Conservation (phyloP, 345 rosid species). For the Nephelium lappaceum region DNA sequence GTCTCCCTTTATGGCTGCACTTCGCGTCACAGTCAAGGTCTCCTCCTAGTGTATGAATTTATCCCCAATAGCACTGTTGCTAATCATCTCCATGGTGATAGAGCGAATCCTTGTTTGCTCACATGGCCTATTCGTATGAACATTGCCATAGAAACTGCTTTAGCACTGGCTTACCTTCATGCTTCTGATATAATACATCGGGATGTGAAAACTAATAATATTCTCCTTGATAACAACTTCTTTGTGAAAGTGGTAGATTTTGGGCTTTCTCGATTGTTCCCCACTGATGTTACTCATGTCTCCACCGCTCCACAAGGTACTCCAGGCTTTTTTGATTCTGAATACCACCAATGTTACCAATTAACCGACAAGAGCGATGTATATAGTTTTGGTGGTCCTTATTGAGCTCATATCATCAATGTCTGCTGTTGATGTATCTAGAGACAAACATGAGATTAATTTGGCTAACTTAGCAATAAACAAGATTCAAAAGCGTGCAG, state of each 20-base stretch:
- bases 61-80: slow-evolving; percentile 65
- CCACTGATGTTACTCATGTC: slow-evolving; percentile 56
- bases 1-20: slow-evolving; percentile 75
- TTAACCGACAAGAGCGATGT: slow-evolving; percentile 70
- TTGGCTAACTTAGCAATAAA: slow-evolving; percentile 62
- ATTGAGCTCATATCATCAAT: slow-evolving; percentile 60
- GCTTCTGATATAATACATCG: slow-evolving; percentile 61
- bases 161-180: slow-evolving; percentile 67
- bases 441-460: slow-evolving; percentile 58
- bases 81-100: slow-evolving; percentile 61
- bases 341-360: slow-evolving; percentile 61
- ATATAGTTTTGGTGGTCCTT: slow-evolving; percentile 73
- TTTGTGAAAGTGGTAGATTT: slow-evolving; percentile 72
- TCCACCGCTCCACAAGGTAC: slow-evolving; percentile 83
- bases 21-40: slow-evolving; percentile 53
- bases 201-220: slow-evolving; percentile 67
- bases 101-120: slow-evolving; percentile 31
- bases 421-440: slow-evolving; percentile 64
- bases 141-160: slow-evolving; percentile 67
- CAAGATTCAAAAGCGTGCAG: slow-evolving; percentile 45
- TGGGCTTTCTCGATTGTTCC: slow-evolving; percentile 60
- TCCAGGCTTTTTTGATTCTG: slow-evolving; percentile 72
- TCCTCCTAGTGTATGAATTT: slow-evolving; percentile 69
- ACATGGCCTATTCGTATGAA: slow-evolving; percentile 57
- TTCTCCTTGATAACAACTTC: slow-evolving; percentile 60